phyloP scores from a whole-genome alignment of 163 green algal species.

The Scenedesmus sp. region DNA sequence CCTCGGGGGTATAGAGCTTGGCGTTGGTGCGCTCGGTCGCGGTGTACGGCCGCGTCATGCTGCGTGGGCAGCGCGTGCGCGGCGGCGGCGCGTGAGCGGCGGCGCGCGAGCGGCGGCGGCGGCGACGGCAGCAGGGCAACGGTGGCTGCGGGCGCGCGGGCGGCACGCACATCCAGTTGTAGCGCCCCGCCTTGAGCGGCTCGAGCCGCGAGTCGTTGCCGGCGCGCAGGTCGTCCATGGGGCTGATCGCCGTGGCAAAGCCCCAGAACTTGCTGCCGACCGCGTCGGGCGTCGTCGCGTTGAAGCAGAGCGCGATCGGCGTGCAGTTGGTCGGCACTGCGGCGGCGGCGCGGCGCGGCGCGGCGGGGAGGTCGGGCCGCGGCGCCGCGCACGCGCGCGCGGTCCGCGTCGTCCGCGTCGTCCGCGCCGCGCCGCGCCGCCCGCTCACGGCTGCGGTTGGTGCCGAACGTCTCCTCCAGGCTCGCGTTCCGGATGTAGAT shows the following conservation, averaged over 20 bases:
- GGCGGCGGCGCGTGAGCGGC: too few species aligned
- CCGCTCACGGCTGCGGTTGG: background rate
- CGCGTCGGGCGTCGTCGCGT: too few species aligned
- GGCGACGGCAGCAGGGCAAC: background rate
- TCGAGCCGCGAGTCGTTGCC: constrained; percentile 41
- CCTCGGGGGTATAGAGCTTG: constrained; percentile 1
- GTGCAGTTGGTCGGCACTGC: constrained; percentile 42
- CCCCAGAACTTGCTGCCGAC: constrained; percentile 39
- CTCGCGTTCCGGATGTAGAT: constrained; percentile 42
- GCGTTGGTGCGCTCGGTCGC: constrained; percentile 25
- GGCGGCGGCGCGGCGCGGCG: background rate
- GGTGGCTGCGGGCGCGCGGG: background rate
- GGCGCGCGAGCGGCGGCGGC: too few species aligned
- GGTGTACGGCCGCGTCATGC: constrained; percentile 45
- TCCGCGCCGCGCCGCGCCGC: background rate
- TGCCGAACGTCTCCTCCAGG: constrained; percentile 31
- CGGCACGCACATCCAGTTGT: constrained; percentile 20
- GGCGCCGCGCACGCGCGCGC: too few species aligned
- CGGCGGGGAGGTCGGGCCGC: too few species aligned
- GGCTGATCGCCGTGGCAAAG: constrained; percentile 41
- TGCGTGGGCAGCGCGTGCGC: too few species aligned
- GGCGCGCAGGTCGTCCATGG: constrained; percentile 32
- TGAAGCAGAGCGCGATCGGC: constrained; percentile 16
- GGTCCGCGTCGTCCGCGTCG: background rate
- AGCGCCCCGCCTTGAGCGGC: constrained; percentile 28